Evolutionary conservation across 805 yeast genomes (phyloP).

Genomic region (Nakazawaea pomicola): DNA sequence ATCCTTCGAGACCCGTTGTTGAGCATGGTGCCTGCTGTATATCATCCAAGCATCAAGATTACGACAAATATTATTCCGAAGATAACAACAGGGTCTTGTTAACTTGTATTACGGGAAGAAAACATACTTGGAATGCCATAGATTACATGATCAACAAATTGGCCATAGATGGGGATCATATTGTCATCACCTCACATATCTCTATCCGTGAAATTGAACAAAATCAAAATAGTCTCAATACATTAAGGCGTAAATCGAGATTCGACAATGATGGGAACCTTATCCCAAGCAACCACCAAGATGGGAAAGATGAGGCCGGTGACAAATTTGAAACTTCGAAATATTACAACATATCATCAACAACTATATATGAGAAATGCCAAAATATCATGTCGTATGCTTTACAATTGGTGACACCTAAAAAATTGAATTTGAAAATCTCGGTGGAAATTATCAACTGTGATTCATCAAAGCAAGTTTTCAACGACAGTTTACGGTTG

Average conservation of each 20-base stretch:
- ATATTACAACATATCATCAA: slow-evolving; percentile 17
- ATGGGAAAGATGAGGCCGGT: slow-evolving; percentile 17
- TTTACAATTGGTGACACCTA: not conserved
- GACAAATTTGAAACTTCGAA: slow-evolving; percentile 17
- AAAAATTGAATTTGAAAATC: slow-evolving; percentile 30
- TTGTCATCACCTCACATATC: slow-evolving; percentile 51
- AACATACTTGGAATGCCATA: slow-evolving; percentile 69
- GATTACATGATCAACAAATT: slow-evolving; percentile 56
- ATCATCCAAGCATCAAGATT: slow-evolving; percentile 39
- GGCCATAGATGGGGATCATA: slow-evolving; percentile 56
- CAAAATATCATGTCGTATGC: slow-evolving; percentile 22
- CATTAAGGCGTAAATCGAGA: too few species aligned
- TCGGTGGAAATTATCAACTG: slow-evolving; percentile 57
- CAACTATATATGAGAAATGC: slow-evolving; percentile 22
- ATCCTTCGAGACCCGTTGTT: slow-evolving; percentile 29
- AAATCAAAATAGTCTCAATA: too few species aligned
- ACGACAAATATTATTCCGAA: not conserved
- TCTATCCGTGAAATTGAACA: slow-evolving; percentile 7
- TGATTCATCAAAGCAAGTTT: slow-evolving; percentile 37
- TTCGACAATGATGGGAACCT: too few species aligned
- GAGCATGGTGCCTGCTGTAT: slow-evolving; percentile 29
- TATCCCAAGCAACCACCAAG: slow-evolving; percentile 15
- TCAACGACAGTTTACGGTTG: slow-evolving; percentile 49
- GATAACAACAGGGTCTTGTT: slow-evolving; percentile 36
- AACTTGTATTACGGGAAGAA: slow-evolving; percentile 58